These are phyloP conservation scores for Ceratobasidium sp. DNA, from an alignment of 1,284 basidiomycete species.

Conservation along the genomic window DNA sequence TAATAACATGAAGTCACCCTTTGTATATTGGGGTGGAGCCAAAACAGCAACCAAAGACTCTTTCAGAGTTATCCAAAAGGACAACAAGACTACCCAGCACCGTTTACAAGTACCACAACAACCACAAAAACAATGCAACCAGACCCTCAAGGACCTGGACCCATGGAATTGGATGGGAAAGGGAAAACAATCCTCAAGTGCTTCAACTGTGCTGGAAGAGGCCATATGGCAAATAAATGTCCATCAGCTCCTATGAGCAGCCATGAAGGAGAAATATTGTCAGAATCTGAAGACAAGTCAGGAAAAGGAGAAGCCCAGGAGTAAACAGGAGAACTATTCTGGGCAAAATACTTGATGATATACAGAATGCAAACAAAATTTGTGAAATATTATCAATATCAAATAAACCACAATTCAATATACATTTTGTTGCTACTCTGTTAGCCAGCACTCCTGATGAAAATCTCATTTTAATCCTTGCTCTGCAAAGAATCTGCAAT, in stretches of 20 bases:
- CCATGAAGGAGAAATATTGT: no score
- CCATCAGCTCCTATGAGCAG: no score
- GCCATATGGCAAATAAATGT: neutral
- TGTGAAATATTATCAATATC: no score
- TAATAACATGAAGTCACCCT: neutral
- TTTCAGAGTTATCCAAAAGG: neutral
- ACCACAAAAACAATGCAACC: neutral
- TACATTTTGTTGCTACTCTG: neutral
- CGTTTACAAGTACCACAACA: neutral
- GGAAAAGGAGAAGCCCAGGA: no score
- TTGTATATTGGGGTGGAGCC: no score
- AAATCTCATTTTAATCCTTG: conserved; percentile 4
- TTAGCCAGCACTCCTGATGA: neutral
- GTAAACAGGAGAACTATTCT: no score
- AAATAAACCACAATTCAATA: no score
- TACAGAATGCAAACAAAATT: no score
- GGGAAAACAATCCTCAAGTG: neutral
- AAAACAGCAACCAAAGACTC: no score
- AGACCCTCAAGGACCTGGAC: neutral
- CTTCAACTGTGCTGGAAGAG: neutral
- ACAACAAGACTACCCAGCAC: neutral
- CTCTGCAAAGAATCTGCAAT: neutral
- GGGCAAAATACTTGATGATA: no score
- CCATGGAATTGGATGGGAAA: neutral
- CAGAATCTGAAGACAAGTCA: no score